Conservation (phyloP, 2,329 filamentous ascomycete genomes). For the Tolypocladium ovalisporum region DNA sequence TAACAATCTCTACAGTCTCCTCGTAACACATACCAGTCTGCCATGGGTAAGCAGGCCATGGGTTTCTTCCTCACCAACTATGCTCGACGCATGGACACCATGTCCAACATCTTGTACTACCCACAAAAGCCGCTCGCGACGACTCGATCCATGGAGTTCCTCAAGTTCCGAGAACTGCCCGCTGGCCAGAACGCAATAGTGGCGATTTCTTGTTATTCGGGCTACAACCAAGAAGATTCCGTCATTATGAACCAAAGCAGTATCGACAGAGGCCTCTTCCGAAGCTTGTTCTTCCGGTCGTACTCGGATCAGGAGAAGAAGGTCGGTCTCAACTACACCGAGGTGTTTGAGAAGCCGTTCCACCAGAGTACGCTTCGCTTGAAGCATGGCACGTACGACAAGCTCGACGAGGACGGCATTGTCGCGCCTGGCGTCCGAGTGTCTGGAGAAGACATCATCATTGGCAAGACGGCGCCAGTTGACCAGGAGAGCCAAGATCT, state of each 20-base stretch:
- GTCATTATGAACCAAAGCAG: constrained; percentile 99
- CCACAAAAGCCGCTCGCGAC: constrained; percentile 95
- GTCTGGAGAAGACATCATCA: constrained; percentile 96
- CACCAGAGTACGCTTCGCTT: constrained; percentile 78
- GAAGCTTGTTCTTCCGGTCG: constrained; percentile 93
- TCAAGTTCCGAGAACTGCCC: constrained; percentile 94
- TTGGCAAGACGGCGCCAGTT: constrained; percentile 95
- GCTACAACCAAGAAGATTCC: constrained; percentile 99
- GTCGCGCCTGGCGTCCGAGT: constrained; percentile 90
- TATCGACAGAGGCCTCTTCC: constrained; percentile 93
- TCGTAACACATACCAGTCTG: constrained; percentile 97
- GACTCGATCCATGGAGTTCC: constrained; percentile 94
- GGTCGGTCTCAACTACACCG: constrained; percentile 84
- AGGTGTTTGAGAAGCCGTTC: constrained; percentile 92
- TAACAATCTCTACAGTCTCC: constrained; percentile 52
- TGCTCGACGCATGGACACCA: constrained; percentile 94
- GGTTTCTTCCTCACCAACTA: constrained; percentile 98
- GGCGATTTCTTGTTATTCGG: constrained; percentile 92
- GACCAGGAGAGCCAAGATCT: constrained; percentile 87
- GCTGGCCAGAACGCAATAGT: constrained; percentile 98
- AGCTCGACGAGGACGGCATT: constrained; percentile 92
- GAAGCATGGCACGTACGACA: constrained; percentile 94
- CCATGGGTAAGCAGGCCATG: constrained; percentile 99
- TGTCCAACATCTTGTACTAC: constrained; percentile 98
- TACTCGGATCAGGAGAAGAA: constrained; percentile 97